Percentiles rank a stretch among this genome's conserved stretches.
phyloP scores from a whole-genome alignment of 2,329 filamentous ascomycete genomes.

The Zasmidium citrigriseum region DNA sequence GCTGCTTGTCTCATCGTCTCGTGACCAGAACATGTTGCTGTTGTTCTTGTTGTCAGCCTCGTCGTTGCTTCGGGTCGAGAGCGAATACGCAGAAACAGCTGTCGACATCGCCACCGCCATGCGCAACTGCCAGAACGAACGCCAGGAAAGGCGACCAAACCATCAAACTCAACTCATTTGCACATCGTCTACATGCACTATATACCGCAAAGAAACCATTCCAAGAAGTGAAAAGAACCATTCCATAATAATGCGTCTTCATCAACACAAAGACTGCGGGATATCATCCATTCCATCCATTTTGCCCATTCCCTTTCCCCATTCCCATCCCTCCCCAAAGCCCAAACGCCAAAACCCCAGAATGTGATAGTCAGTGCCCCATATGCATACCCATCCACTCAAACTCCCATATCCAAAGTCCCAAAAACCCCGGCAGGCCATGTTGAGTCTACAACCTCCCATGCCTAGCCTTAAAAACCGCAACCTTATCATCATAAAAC shows the following conservation, averaged over 20 bases:
- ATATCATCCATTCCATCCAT: not conserved
- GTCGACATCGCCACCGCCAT: no score
- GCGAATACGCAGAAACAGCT: no score
- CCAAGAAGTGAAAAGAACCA: not conserved
- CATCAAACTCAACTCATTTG: not conserved
- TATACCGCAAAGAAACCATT: not conserved
- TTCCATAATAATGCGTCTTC: not conserved
- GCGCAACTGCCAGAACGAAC: not conserved
- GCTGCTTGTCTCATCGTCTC: not conserved
- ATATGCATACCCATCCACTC: not conserved
- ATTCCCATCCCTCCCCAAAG: not conserved
- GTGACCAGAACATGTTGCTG: no score
- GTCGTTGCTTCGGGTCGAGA: not conserved
- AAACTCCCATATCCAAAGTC: not conserved
- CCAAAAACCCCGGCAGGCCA: not conserved
- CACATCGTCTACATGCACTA: not conserved
- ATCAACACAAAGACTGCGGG: not conserved
- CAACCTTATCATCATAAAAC: slow-evolving; percentile 81
- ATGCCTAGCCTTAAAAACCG: slow-evolving; percentile 76
- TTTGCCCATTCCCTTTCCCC: not conserved
- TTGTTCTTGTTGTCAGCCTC: not conserved
- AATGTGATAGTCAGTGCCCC: not conserved
- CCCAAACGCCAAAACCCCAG: not conserved
- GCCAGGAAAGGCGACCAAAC: not conserved
- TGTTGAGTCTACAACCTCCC: slow-evolving; percentile 45